Percentiles rank a stretch among this genome's conserved stretches.
phyloP scores from a whole-genome alignment of 2,329 filamentous ascomycete genomes.

The Botryotinia calthae region DNA sequence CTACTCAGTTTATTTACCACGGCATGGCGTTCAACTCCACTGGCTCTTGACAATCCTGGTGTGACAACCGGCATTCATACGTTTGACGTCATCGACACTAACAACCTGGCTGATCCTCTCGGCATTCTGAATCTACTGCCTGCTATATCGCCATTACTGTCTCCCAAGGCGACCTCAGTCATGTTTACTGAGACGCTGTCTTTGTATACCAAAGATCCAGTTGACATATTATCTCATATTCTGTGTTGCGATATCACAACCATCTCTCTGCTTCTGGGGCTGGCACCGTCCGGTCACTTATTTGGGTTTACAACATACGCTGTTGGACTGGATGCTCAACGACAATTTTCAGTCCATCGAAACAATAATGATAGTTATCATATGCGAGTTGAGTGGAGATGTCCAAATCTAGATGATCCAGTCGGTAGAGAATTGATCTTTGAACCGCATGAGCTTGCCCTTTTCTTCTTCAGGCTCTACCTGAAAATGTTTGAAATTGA shows the following conservation, averaged over 20 bases:
- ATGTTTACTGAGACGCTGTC: slow-evolving; percentile 22
- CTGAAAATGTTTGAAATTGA: slow-evolving; percentile 3
- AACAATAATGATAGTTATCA: neutral
- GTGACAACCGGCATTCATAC: neutral
- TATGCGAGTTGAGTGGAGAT: slow-evolving; percentile 7
- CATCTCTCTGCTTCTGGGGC: slow-evolving; percentile 21
- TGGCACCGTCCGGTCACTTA: slow-evolving; percentile 7
- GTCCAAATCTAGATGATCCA: neutral
- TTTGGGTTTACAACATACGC: neutral
- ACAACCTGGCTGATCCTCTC: slow-evolving; percentile 23
- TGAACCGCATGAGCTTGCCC: neutral
- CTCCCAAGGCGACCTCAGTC: slow-evolving; percentile 9
- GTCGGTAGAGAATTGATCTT: neutral
- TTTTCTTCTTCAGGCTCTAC: slow-evolving; percentile 5
- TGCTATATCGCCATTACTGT: slow-evolving; percentile 21
- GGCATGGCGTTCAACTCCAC: neutral
- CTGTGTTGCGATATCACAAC: slow-evolving; percentile 21
- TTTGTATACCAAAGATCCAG: neutral
- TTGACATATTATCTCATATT: neutral
- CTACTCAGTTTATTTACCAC: neutral
- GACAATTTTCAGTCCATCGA: neutral
- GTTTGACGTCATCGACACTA: slow-evolving; percentile 24
- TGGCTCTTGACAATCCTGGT: neutral
- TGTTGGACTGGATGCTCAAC: neutral
- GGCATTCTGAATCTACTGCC: slow-evolving; percentile 24